phyloP scores from a whole-genome alignment of 352 stramenopile species.

The Phytophthora litchii region DNA sequence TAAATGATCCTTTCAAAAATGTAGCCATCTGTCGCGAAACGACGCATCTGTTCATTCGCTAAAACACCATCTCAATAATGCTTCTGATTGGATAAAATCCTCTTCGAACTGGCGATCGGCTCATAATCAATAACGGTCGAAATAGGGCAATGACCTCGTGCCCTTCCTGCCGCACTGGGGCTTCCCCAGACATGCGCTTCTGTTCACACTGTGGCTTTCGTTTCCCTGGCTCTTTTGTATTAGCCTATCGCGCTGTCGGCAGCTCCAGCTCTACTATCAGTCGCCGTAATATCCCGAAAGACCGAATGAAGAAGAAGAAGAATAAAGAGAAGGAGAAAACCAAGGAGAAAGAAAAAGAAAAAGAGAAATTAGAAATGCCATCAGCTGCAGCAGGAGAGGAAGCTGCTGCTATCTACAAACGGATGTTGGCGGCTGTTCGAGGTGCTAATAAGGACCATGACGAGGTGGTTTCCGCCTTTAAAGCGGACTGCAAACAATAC shows the following conservation, averaged over 20 bases:
- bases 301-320: slow-evolving; percentile 35
- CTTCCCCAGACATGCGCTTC: slow-evolving; percentile 42
- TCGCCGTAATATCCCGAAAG: slow-evolving; percentile 23
- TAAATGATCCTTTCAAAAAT: slow-evolving; percentile 4
- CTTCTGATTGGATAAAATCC: slow-evolving; percentile 3
- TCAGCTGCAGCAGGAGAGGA: slow-evolving; percentile 69
- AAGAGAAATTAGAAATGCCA: slow-evolving; percentile 49
- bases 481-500: slow-evolving; percentile 80
- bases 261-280: slow-evolving; percentile 30
- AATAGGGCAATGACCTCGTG: slow-evolving; percentile 34
- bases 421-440: slow-evolving; percentile 77
- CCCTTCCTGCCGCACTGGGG: slow-evolving; percentile 43
- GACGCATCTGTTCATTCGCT: slow-evolving; percentile 10
- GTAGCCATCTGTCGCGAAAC: slow-evolving; percentile 23
- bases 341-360: slow-evolving; percentile 33
- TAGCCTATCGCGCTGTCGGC: slow-evolving; percentile 17
- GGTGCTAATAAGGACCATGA: slow-evolving; percentile 77
- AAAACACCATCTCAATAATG: not conserved
- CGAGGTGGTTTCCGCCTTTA: slow-evolving; percentile 75
- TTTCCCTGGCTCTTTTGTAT: slow-evolving; percentile 14
- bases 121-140: not conserved
- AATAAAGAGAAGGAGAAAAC: slow-evolving; percentile 21
- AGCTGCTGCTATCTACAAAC: slow-evolving; percentile 79
- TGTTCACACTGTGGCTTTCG: slow-evolving; percentile 59
- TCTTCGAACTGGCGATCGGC: not conserved